Conservation (phyloP, 106 monocot genomes). For the Acorus gramineus region DNA sequence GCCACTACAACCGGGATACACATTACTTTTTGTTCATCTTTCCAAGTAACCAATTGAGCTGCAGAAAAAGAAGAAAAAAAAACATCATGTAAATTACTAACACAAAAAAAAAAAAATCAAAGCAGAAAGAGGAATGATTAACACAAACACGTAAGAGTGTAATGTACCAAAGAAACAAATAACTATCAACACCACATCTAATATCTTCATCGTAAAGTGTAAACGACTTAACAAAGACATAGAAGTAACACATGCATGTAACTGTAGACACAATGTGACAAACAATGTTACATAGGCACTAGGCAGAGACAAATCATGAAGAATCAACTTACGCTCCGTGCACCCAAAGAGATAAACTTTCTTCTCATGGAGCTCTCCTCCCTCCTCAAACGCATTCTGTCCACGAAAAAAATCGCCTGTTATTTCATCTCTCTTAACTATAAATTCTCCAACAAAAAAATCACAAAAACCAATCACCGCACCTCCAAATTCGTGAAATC, state of each 20-base stretch:
- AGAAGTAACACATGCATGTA: no score
- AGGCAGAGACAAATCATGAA: background rate
- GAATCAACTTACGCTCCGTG: slow-evolving; percentile 69
- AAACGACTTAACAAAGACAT: no score
- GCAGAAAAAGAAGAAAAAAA: slow-evolving; percentile 16
- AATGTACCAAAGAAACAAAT: no score
- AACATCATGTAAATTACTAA: no score
- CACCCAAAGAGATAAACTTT: slow-evolving; percentile 83
- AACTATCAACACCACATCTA: no score
- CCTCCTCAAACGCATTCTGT: slow-evolving; percentile 89
- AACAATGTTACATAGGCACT: no score
- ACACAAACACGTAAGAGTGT: no score
- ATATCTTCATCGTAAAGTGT: no score
- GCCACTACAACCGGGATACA: slow-evolving; percentile 89
- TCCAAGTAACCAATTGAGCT: slow-evolving; percentile 71
- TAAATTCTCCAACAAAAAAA: background rate
- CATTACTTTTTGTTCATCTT: slow-evolving; percentile 54
- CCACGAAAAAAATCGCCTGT: background rate
- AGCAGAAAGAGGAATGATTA: background rate
- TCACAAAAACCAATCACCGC: background rate
- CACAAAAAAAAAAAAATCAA: slow-evolving; percentile 11
- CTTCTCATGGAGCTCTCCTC: slow-evolving; percentile 61
- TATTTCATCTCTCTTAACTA: no score
- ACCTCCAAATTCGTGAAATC: slow-evolving; percentile 88
- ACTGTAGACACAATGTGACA: no score